These are phyloP conservation scores for Candida railenensis DNA, from an alignment of 805 yeast species.

Conservation along the genomic window DNA sequence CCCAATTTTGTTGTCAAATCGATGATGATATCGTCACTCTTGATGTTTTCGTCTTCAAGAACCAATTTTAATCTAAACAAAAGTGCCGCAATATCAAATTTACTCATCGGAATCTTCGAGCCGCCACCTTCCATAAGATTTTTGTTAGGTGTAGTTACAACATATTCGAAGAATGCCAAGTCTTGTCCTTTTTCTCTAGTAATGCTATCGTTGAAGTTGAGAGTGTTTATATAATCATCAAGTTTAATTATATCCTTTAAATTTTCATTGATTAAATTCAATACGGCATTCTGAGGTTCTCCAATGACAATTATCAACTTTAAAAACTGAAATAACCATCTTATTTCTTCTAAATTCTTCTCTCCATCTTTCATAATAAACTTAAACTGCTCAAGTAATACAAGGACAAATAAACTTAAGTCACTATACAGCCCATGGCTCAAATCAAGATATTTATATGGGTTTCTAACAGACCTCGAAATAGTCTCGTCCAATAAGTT, in stretches of 20 bases:
- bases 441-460: slow-evolving; percentile 80
- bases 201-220: slow-evolving; percentile 6
- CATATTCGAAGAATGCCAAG: slow-evolving; percentile 9
- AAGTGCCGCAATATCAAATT: slow-evolving; percentile 49
- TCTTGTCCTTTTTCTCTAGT: background rate
- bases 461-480: slow-evolving; percentile 66
- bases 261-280: background rate
- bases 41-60: slow-evolving; percentile 19
- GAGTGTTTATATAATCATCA: slow-evolving; percentile 5
- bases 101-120: slow-evolving; percentile 40
- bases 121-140: slow-evolving; percentile 30
- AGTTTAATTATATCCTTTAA: slow-evolving; percentile 7
- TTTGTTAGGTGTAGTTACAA: slow-evolving; percentile 11
- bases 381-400: slow-evolving; percentile 63
- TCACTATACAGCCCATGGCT: slow-evolving; percentile 29
- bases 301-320: slow-evolving; percentile 55
- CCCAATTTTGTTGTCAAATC: slow-evolving; percentile 46
- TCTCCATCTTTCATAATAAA: slow-evolving; percentile 41
- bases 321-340: slow-evolving; percentile 53
- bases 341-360: slow-evolving; percentile 9
- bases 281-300: slow-evolving; percentile 45
- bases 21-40: slow-evolving; percentile 21
- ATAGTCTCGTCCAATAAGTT: slow-evolving; percentile 72
- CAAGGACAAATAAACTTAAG: slow-evolving; percentile 32
- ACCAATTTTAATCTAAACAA: slow-evolving; percentile 38